Evolutionary conservation across 345 rosid species (phyloP).

Genomic region (Ceriops zippeliana): DNA sequence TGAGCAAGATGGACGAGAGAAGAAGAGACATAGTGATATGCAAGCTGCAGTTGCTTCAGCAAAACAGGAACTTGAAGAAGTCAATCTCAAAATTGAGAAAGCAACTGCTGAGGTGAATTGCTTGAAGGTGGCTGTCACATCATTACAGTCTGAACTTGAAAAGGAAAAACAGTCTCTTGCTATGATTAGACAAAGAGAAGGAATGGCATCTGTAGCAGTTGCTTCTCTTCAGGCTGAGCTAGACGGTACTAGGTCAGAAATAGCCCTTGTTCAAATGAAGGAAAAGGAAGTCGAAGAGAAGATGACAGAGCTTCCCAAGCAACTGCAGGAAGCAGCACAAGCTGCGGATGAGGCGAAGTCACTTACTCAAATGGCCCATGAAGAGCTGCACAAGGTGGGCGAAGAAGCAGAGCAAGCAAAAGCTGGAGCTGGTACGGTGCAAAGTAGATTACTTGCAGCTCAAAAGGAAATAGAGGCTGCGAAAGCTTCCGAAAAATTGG

Average conservation of each 20-base stretch:
- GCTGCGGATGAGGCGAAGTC: conserved; percentile 79
- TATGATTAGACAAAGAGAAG: conserved; percentile 70
- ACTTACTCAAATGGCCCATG: conserved; percentile 58
- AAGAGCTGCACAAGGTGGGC: conserved; percentile 65
- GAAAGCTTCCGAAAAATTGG: conserved; percentile 78
- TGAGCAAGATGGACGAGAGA: conserved; percentile 33
- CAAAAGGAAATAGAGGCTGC: conserved; percentile 84
- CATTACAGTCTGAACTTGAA: conserved; percentile 66
- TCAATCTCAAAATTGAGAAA: conserved; percentile 71
- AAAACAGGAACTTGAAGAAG: conserved; percentile 78
- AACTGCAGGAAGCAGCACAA: conserved; percentile 63
- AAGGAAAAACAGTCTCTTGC: conserved; percentile 57
- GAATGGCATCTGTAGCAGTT: conserved; percentile 73
- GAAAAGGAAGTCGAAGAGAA: conserved; percentile 66
- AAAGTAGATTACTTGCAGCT: conserved; percentile 67
- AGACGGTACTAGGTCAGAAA: conserved; percentile 54
- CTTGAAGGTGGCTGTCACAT: conserved; percentile 62
- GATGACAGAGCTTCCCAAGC: conserved; percentile 63
- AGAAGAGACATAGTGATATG: conserved; percentile 41
- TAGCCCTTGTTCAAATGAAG: conserved; percentile 49
- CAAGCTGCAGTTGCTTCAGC: conserved; percentile 67
- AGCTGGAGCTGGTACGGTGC: conserved; percentile 66
- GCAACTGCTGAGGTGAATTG: conserved; percentile 61
- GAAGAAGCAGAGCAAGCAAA: conserved; percentile 84
- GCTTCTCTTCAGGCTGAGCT: conserved; percentile 76